Evolutionary conservation across 495 filamentous ascomycete species (phyloP).

Genomic region (Massariosphaeria phaeospora): DNA sequence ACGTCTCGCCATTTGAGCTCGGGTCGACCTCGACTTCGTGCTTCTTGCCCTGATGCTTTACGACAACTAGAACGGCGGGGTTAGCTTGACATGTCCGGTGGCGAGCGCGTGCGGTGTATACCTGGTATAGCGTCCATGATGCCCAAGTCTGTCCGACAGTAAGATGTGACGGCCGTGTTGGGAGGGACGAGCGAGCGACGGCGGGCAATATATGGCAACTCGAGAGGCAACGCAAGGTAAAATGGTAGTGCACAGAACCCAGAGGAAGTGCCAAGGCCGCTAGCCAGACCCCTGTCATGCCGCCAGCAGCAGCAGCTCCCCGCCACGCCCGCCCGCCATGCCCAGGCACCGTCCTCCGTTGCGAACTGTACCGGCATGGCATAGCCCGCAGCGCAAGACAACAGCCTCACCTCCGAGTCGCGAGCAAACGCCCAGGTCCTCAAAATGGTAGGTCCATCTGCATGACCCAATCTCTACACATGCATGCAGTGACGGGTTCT

Average conservation of each 20-base stretch:
- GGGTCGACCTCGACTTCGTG: slow-evolving; percentile 90
- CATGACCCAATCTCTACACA: background rate
- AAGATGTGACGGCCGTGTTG: background rate
- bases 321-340: slow-evolving; percentile 16
- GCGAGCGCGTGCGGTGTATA: slow-evolving; percentile 1
- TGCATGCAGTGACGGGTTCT: too few species aligned
- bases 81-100: slow-evolving; percentile 6
- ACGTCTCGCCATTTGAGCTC: slow-evolving; percentile 76
- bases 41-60: slow-evolving; percentile 92
- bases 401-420: background rate
- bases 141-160: background rate
- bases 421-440: background rate
- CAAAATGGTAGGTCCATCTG: slow-evolving; percentile 19
- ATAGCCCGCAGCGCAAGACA: background rate
- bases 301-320: background rate
- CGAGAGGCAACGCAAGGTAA: slow-evolving; percentile 13
- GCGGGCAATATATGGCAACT: background rate
- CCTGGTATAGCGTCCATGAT: slow-evolving; percentile 39
- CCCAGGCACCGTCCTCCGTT: background rate
- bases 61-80: slow-evolving; percentile 57
- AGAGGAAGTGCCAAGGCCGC: slow-evolving; percentile 4
- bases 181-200: background rate
- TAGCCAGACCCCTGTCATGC: slow-evolving; percentile 6
- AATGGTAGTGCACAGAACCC: slow-evolving; percentile 8
- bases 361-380: slow-evolving; percentile 17